Conservation (phyloP, 805 yeast genomes). For the Starmerella potacharoeniae region DNA sequence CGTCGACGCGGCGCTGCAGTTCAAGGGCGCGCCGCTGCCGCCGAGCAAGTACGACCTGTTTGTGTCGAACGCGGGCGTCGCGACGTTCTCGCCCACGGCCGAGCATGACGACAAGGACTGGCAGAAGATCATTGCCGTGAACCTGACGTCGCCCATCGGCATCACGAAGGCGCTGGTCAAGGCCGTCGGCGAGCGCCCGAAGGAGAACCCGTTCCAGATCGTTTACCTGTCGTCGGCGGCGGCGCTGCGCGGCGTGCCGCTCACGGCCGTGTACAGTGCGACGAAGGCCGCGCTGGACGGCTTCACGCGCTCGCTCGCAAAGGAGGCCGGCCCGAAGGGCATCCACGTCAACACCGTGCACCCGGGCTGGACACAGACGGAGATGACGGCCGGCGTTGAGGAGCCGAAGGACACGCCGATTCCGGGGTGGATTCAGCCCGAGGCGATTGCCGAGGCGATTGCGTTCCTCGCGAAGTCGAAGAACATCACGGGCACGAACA, state of each 20-base stretch:
- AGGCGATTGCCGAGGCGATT: neutral
- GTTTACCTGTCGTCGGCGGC: neutral
- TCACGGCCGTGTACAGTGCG: neutral
- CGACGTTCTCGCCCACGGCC: neutral
- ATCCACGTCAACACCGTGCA: neutral
- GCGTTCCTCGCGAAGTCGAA: neutral
- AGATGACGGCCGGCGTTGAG: neutral
- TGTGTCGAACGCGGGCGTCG: neutral
- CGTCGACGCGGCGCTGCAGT: neutral
- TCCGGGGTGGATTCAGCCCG: neutral
- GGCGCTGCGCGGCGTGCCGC: neutral
- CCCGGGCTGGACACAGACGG: neutral
- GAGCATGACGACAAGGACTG: neutral
- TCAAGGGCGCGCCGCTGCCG: neutral
- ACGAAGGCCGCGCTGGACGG: neutral
- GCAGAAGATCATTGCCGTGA: neutral
- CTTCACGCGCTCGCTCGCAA: neutral
- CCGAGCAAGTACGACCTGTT: neutral
- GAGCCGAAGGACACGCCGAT: neutral
- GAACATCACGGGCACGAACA: neutral
- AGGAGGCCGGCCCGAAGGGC: neutral
- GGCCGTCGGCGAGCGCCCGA: neutral
- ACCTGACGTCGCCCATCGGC: neutral
- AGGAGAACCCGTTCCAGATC: neutral
- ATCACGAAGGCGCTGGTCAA: neutral